Evolutionary conservation across 139 green algal species (phyloP).

Genomic region (Nannochloris sp.): DNA sequence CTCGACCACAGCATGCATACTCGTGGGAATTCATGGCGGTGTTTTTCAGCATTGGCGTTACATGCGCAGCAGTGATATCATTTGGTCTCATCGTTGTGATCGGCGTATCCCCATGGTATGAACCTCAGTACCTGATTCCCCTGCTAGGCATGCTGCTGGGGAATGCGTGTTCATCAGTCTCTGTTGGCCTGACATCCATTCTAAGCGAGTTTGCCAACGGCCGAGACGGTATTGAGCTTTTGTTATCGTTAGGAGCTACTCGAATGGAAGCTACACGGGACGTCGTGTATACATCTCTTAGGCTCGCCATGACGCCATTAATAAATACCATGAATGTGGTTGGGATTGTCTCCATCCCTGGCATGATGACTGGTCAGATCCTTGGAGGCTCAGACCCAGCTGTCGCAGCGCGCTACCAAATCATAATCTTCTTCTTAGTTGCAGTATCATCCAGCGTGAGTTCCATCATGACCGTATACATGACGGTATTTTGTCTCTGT

Average conservation of each 20-base stretch:
- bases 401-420: slow-evolving; percentile 63
- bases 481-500: slow-evolving; percentile 5
- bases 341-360: slow-evolving; percentile 57
- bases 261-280: slow-evolving; percentile 56
- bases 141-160: slow-evolving; percentile 75
- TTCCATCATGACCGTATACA: slow-evolving; percentile 8
- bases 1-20: slow-evolving; percentile 32
- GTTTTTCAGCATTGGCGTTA: slow-evolving; percentile 26
- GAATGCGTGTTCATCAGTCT: slow-evolving; percentile 63
- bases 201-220: slow-evolving; percentile 39
- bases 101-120: slow-evolving; percentile 43
- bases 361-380: slow-evolving; percentile 83
- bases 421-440: slow-evolving; percentile 72
- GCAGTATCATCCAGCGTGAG: slow-evolving; percentile 15
- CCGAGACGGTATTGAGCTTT: slow-evolving; percentile 50
- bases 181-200: slow-evolving; percentile 54
- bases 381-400: slow-evolving; percentile 53
- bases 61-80: slow-evolving; percentile 23
- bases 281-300: slow-evolving; percentile 27
- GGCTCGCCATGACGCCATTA: slow-evolving; percentile 62
- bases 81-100: slow-evolving; percentile 55
- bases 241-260: slow-evolving; percentile 64
- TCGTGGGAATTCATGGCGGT: slow-evolving; percentile 31
- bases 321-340: slow-evolving; percentile 74
- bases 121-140: slow-evolving; percentile 53